Percentiles rank a stretch among this genome's conserved stretches.
Conservation (phyloP, 345 rosid species). For the Citrus cavaleriei region DNA sequence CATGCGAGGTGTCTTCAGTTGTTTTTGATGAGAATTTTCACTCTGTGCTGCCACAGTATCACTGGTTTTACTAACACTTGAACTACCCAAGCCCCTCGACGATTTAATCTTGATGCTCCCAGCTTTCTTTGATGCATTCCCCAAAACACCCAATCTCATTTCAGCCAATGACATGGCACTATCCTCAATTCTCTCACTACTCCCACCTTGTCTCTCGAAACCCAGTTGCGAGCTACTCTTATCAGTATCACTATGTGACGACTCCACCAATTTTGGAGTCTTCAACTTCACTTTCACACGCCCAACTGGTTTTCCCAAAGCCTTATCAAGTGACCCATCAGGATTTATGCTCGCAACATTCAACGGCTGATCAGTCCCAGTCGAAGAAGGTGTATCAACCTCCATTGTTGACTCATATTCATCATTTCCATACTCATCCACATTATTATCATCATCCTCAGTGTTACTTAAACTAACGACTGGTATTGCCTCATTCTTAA, state of each 20-base stretch:
- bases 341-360: constrained; percentile 46
- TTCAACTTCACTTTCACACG: constrained; percentile 83
- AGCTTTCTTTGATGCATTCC: constrained; percentile 56
- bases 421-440: constrained; percentile 32
- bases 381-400: constrained; percentile 66
- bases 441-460: constrained; percentile 37
- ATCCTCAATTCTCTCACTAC: constrained; percentile 52
- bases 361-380: constrained; percentile 58
- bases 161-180: constrained; percentile 52
- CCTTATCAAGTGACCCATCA: constrained; percentile 49
- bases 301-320: constrained; percentile 42
- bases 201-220: constrained; percentile 40
- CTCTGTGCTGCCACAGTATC: constrained; percentile 22
- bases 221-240: constrained; percentile 53
- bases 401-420: constrained; percentile 60
- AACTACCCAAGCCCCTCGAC: constrained; percentile 39
- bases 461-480: constrained; percentile 22
- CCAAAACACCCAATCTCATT: constrained; percentile 37
- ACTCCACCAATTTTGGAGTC: constrained; percentile 58
- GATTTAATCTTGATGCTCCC: constrained; percentile 79
- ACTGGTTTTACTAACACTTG: constrained; percentile 31
- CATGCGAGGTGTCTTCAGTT: constrained; percentile 32
- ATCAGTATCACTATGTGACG: constrained; percentile 48
- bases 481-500: constrained; percentile 10
- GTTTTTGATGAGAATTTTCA: constrained; percentile 36